Evolutionary conservation across 2,329 filamentous ascomycete genomes (phyloP).

Genomic region (Penicillium fuscoglaucum): DNA sequence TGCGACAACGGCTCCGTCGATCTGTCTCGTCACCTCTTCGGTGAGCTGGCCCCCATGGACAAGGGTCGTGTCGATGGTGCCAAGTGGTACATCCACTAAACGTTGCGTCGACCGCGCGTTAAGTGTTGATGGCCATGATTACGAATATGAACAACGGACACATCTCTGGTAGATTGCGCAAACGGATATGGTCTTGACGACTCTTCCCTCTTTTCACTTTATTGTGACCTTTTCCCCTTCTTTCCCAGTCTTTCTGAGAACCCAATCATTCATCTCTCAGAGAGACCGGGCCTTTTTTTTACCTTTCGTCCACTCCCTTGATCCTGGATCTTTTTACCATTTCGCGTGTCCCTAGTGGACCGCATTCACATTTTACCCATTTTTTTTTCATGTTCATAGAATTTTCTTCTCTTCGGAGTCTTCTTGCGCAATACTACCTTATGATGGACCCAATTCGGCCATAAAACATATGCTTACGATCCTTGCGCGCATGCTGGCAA

Average conservation of each 20-base stretch:
- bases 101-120: slow-evolving; percentile 22
- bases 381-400: slow-evolving; percentile 16
- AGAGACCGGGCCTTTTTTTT: slow-evolving; percentile 12
- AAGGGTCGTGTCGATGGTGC: slow-evolving; percentile 46
- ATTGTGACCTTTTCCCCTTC: slow-evolving; percentile 16
- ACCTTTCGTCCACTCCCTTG: slow-evolving; percentile 21
- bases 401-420: slow-evolving; percentile 11
- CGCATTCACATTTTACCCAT: slow-evolving; percentile 11
- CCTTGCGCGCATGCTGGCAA: slow-evolving; percentile 10
- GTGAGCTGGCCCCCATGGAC: slow-evolving; percentile 44
- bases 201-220: slow-evolving; percentile 15
- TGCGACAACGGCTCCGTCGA: slow-evolving; percentile 62
- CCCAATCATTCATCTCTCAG: not conserved
- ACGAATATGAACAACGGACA: slow-evolving; percentile 7
- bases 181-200: slow-evolving; percentile 22
- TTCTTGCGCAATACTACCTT: slow-evolving; percentile 26
- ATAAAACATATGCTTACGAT: slow-evolving; percentile 2
- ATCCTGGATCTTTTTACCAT: slow-evolving; percentile 6
- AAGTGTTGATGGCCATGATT: not conserved
- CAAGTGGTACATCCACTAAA: slow-evolving; percentile 44
- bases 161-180: slow-evolving; percentile 29
- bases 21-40: slow-evolving; percentile 58
- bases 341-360: slow-evolving; percentile 23
- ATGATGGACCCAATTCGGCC: slow-evolving; percentile 13
- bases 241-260: slow-evolving; percentile 14